Percentiles rank a stretch among this genome's conserved stretches.
Conservation (phyloP, 2,329 filamentous ascomycete genomes). For the Sporothrix pseudoabietina region DNA sequence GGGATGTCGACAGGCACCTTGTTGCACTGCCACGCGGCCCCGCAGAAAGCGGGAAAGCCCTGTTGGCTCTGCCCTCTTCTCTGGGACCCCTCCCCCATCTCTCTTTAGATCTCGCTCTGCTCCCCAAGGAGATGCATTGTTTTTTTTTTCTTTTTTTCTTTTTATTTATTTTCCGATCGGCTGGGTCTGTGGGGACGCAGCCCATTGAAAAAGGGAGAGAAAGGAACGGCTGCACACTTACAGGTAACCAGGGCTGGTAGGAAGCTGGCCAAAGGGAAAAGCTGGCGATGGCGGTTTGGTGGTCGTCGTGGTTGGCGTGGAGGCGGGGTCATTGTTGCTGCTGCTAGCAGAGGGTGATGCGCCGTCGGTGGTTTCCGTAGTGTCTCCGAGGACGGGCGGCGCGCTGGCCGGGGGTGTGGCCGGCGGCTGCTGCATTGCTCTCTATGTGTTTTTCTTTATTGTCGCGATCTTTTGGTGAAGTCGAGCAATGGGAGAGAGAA, state of each 20-base stretch:
- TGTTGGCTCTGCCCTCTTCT: slow-evolving; percentile 24
- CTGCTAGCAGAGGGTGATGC: not conserved
- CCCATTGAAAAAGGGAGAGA: not conserved
- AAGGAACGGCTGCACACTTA: not conserved
- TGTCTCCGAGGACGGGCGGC: not conserved
- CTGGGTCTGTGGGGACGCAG: not conserved
- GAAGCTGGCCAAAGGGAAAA: slow-evolving; percentile 20
- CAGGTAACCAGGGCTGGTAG: slow-evolving; percentile 12
- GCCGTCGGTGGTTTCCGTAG: not conserved
- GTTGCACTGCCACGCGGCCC: slow-evolving; percentile 36
- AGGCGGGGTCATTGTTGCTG: slow-evolving; percentile 25
- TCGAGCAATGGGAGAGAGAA: not conserved
- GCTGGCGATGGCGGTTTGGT: not conserved
- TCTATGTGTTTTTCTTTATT: not conserved
- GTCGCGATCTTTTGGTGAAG: not conserved
- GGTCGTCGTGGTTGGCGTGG: not conserved
- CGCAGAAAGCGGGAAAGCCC: slow-evolving; percentile 32
- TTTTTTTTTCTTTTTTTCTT: not conserved
- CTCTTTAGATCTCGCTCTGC: not conserved
- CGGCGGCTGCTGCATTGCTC: slow-evolving; percentile 17
- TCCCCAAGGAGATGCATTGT: not conserved
- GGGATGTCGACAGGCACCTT: not conserved
- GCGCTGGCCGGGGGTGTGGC: slow-evolving; percentile 16
- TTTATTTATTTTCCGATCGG: slow-evolving; percentile 3
- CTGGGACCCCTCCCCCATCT: not conserved